Evolutionary conservation across 1,139 yeast species (phyloP).

Genomic region (Debaryomyces coudertii): DNA sequence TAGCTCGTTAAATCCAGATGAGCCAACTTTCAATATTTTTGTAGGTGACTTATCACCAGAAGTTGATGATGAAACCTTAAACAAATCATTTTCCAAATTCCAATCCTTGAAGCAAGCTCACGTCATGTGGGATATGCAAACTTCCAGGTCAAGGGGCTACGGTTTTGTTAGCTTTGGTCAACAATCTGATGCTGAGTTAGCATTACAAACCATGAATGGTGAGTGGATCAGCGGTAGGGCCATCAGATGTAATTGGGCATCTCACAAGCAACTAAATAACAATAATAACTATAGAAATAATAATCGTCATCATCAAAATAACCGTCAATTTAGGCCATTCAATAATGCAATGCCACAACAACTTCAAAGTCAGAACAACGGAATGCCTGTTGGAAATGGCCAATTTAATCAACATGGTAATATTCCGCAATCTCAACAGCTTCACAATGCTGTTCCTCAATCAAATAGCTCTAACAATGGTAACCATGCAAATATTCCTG

Average conservation of each 20-base stretch:
- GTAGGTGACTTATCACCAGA: constrained; percentile 88
- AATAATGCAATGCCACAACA: constrained; percentile 18
- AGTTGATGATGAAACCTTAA: constrained; percentile 75
- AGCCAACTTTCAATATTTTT: constrained; percentile 66
- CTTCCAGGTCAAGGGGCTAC: constrained; percentile 88
- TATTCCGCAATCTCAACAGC: constrained; percentile 9
- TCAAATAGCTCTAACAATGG: constrained; percentile 10
- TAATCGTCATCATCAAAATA: constrained; percentile 18
- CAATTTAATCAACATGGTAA: constrained; percentile 19
- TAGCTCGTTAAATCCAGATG: constrained; percentile 54
- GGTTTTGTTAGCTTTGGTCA: constrained; percentile 84
- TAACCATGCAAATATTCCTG: constrained; percentile 23
- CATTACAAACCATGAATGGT: constrained; percentile 78
- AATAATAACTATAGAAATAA: constrained; percentile 16
- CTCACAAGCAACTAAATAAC: constrained; percentile 56
- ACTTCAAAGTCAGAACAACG: constrained; percentile 15
- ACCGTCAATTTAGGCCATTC: constrained; percentile 21
- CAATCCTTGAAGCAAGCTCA: constrained; percentile 77
- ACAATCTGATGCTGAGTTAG: constrained; percentile 71
- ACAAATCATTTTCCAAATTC: constrained; percentile 60
- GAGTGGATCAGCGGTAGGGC: constrained; percentile 71
- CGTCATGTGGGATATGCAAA: constrained; percentile 98
- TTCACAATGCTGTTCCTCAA: constrained; percentile 9
- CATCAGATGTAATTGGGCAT: constrained; percentile 88
- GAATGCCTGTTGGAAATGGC: constrained; percentile 12